Evolutionary conservation across 768 basidiomycete species (phyloP).

Genomic region (Lactifluus hygrophoroides): DNA sequence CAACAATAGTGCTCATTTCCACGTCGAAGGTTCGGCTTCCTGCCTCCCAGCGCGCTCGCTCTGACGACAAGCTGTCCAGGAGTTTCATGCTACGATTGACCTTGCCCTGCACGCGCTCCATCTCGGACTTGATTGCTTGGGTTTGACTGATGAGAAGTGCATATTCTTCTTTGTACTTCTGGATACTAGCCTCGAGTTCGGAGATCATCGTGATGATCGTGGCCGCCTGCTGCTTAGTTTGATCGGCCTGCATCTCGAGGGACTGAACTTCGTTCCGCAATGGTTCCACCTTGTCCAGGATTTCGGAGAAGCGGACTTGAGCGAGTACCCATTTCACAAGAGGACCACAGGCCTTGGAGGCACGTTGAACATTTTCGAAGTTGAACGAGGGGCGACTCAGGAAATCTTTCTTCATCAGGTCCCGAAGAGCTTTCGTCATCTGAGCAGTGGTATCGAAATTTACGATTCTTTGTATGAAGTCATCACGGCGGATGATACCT

Average conservation of each 20-base stretch:
- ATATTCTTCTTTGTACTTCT: constrained; percentile 93
- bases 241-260: constrained; percentile 85
- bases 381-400: constrained; percentile 85
- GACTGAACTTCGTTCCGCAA: constrained; percentile 92
- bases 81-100: constrained; percentile 96
- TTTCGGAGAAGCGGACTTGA: constrained; percentile 94
- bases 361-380: constrained; percentile 90
- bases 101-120: constrained; percentile 96
- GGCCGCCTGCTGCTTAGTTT: constrained; percentile 88
- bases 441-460: constrained; percentile 87
- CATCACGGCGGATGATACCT: constrained; percentile 89
- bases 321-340: constrained; percentile 98
- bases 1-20: constrained; percentile 98
- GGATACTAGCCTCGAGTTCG: constrained; percentile 89
- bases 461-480: constrained; percentile 93
- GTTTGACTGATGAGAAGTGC: constrained; percentile 94
- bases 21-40: constrained; percentile 94
- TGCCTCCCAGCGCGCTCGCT: constrained; percentile 87
- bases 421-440: constrained; percentile 85
- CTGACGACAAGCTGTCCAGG: constrained; percentile 89
- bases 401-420: constrained; percentile 89
- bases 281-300: constrained; percentile 94
- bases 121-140: constrained; percentile 93
- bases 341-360: constrained; percentile 94
- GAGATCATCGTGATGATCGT: constrained; percentile 88